phyloP scores from a whole-genome alignment of 805 yeast species.

The Gaillardinia entomophila region DNA sequence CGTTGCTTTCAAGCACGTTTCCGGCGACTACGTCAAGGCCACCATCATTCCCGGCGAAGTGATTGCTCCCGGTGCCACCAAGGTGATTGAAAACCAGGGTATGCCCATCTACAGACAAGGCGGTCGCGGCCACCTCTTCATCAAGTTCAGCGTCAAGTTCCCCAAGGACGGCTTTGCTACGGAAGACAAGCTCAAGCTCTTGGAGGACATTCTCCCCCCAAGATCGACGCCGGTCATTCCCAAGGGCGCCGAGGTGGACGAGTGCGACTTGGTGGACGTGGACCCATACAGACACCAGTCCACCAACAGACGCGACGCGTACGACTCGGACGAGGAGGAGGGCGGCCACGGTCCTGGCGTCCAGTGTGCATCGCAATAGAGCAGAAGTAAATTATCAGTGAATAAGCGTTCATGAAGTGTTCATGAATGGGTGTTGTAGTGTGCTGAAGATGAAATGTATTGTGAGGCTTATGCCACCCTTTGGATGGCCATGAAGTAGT shows the following conservation, averaged over 20 bases:
- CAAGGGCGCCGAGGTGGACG: conserved; percentile 71
- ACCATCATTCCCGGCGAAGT: conserved; percentile 88
- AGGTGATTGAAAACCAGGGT: conserved; percentile 89
- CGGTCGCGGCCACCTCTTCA: conserved; percentile 79
- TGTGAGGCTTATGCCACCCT: conserved; percentile 26
- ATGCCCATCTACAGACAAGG: conserved; percentile 94
- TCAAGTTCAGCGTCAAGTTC: conserved; percentile 85
- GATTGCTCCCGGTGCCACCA: conserved; percentile 74
- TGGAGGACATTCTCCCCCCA: conserved; percentile 76
- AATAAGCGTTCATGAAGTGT: too few species aligned
- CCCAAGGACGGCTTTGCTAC: conserved; percentile 68
- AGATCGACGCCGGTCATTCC: conserved; percentile 62
- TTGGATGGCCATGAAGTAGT: conserved; percentile 84
- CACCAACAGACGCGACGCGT: conserved; percentile 36
- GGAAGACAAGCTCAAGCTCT: conserved; percentile 66
- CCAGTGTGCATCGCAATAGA: conserved; percentile 19
- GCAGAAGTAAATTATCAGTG: too few species aligned
- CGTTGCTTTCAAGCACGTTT: conserved; percentile 79
- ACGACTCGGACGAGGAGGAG: conserved; percentile 42
- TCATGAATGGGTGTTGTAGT: too few species aligned
- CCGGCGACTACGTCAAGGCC: conserved; percentile 86
- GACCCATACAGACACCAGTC: conserved; percentile 57
- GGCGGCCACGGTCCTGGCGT: conserved; percentile 23
- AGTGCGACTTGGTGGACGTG: conserved; percentile 63
- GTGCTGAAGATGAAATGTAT: too few species aligned